A percentile compares a stretch with the other conserved stretches of the same genome.
Evolutionary conservation across 2,329 filamentous ascomycete species (phyloP).

Genomic region (Pestalotiopsis sp.): DNA sequence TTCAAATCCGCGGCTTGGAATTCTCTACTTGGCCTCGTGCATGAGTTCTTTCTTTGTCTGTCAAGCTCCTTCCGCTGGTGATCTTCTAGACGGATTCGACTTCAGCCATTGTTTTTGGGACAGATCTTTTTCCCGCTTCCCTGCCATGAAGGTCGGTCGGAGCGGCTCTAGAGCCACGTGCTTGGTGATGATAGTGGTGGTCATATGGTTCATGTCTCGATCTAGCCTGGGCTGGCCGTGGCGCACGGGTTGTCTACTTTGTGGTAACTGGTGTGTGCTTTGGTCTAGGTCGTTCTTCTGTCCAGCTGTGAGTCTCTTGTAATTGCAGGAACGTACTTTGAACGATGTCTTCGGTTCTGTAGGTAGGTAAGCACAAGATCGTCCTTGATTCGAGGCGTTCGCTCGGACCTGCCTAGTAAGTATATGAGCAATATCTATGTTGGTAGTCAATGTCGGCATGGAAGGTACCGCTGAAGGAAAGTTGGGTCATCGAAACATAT

Average conservation of each 20-base stretch:
- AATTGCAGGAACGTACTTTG: too few relatives aligned
- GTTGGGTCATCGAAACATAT: too few relatives aligned
- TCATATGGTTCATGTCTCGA: not conserved
- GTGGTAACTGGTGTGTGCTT: not conserved
- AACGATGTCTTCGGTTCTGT: too few relatives aligned
- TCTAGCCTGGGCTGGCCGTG: not conserved
- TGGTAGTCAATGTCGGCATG: too few relatives aligned
- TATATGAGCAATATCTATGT: too few relatives aligned
- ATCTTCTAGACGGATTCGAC: not conserved
- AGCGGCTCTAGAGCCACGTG: not conserved
- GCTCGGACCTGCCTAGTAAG: too few relatives aligned
- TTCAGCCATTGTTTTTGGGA: not conserved
- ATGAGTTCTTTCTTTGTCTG: not conserved
- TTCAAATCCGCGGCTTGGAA: not conserved
- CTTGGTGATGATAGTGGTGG: not conserved
- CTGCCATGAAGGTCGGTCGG: not conserved
- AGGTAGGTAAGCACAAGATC: too few relatives aligned
- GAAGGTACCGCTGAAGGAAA: too few relatives aligned
- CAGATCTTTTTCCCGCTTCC: not conserved
- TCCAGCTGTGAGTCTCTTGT: too few relatives aligned
- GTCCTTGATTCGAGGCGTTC: too few relatives aligned
- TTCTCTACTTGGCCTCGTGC: not conserved
- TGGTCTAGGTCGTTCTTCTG: not conserved
- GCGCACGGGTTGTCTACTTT: not conserved
- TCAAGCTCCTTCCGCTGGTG: not conserved